These are phyloP conservation scores for Cladorrhinum samala DNA, from an alignment of 495 filamentous ascomycete species.

Conservation along the genomic window DNA sequence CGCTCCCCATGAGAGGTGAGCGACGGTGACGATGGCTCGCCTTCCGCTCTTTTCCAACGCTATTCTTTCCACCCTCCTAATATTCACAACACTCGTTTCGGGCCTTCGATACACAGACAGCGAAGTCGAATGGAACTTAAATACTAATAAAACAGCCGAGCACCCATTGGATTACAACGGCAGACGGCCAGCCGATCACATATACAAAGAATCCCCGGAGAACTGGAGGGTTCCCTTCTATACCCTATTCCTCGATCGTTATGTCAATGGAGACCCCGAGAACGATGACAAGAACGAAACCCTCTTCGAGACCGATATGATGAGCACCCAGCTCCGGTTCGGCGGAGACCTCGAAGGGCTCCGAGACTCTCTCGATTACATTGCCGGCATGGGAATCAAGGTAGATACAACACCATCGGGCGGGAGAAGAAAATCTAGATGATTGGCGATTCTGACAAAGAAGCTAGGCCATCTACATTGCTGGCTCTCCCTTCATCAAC, in stretches of 20 bases:
- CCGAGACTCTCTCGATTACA: conserved; percentile 62
- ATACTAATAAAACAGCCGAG: conserved; percentile 53
- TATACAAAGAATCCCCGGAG: conserved; percentile 51
- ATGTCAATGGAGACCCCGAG: conserved; percentile 63
- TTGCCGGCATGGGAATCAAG: conserved; percentile 71
- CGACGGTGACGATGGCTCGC: conserved; percentile 27
- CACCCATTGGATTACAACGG: conserved; percentile 58
- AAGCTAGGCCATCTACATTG: conserved; percentile 56
- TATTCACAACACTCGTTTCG: conserved; percentile 20
- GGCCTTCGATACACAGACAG: conserved; percentile 52
- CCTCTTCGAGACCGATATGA: conserved; percentile 61
- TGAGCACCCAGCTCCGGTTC: conserved; percentile 66
- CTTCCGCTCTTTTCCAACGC: conserved; percentile 25
- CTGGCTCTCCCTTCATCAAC: conserved; percentile 65
- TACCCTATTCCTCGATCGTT: conserved; percentile 63
- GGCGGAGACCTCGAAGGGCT: conserved; percentile 64
- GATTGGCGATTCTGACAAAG: conserved; percentile 2
- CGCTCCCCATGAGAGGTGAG: conserved; percentile 32
- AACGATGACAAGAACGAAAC: conserved; percentile 70
- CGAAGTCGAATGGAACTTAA: conserved; percentile 54
- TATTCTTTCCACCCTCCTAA: conserved; percentile 23
- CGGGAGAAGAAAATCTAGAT: background rate
- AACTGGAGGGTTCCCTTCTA: conserved; percentile 73
- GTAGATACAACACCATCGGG: conserved; percentile 4
- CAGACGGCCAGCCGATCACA: conserved; percentile 47